Conservation (phyloP, 139 green algal genomes). For the Auxenochlorella pyrenoidosa region DNA sequence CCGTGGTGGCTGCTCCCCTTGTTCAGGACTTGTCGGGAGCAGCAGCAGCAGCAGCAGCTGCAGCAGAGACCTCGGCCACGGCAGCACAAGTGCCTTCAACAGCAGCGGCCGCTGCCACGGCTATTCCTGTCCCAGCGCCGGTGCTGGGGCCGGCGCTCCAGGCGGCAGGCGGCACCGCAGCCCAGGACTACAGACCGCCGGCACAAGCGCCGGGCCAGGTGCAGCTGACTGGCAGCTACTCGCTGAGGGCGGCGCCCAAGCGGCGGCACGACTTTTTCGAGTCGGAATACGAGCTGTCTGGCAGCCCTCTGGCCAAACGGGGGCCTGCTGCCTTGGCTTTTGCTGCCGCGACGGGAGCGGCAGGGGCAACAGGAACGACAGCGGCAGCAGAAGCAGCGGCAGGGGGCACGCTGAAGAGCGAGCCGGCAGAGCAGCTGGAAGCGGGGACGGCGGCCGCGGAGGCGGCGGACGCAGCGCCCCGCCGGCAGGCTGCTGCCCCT, state of each 20-base stretch:
- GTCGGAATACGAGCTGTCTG: neutral
- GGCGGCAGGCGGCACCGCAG: no score
- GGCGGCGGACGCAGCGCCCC: neutral
- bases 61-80: neutral
- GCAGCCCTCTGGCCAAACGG: slow-evolving; percentile 16
- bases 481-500: neutral
- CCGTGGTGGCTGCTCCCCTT: no score
- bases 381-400: neutral
- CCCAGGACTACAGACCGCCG: no score
- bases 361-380: neutral
- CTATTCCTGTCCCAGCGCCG: no score
- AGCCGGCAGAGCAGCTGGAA: neutral
- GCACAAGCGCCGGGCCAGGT: neutral
- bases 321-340: neutral
- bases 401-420: neutral
- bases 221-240: neutral
- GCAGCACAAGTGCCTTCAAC: neutral
- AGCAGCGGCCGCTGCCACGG: neutral
- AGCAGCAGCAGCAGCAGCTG: neutral
- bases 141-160: no score
- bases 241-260: neutral
- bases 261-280: neutral
- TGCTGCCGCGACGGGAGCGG: neutral
- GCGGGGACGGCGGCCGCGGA: neutral
- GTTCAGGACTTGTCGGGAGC: neutral